Base-by-base conservation (phyloP, 768 basidiomycete genomes). In the Leccinum uliginosum region DNA sequence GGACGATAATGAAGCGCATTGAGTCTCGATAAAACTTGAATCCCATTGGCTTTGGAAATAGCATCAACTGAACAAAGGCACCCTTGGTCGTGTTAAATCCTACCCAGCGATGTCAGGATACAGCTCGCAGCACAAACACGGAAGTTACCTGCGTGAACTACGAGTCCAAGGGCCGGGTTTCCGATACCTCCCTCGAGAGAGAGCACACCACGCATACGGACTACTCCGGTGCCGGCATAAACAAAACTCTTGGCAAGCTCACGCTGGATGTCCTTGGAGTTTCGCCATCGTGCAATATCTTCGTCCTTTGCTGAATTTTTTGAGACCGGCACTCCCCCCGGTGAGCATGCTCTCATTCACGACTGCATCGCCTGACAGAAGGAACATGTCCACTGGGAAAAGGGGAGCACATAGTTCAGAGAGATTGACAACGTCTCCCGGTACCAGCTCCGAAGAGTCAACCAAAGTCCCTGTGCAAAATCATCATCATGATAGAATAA, bases 281-380 rank as follows among this genome's bases (percentile, higher is more conserved):
- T 83, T 62, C 73, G 81, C 91, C 90, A 94, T 60, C 75, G 79
- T 44, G 73, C 69, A 43, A 98, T 78, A 52, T 86, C 87, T 26
- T 86, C 86, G 62, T 93, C 89, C 66, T 86, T 93, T 57, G 87
- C 81, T 0, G 95, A 89, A 19, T 82, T 73, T 70, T 99, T 99
- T 69, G 91, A 91, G 51, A 99, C 93, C 2, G 97, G 97, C 0
- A 61, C 94, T 97, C 74, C 98, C 97, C 12, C 97, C 97, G 0
- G 97, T 98, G 23, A 99, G 83, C 97, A 99, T 98, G 60, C 93
- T 96, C 74, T 99, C 97, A 70, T 98, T 98, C 51, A 98, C 89
- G 56, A 99, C 96, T 2, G 94, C 93, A 70, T 99, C 97, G 1
- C 97, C 97, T 2, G 93, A 91, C 27, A 99, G 83, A 8, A 99